Percentiles rank a stretch among this genome's conserved stretches.
phyloP scores from a whole-genome alignment of 805 yeast species.

The Metschnikowia chrysomelidarum region DNA sequence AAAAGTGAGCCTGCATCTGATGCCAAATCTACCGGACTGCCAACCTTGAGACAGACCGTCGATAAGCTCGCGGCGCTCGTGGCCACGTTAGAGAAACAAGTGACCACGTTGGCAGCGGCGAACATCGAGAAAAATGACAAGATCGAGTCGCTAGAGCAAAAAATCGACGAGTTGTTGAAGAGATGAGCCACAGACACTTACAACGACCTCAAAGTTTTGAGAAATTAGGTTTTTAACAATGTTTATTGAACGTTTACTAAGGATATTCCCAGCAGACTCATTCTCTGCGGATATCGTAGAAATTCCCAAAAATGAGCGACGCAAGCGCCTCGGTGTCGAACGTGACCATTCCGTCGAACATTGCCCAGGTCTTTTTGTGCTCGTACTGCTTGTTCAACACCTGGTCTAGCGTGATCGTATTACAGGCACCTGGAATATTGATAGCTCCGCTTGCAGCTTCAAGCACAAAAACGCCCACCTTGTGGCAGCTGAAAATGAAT shows the following conservation, averaged over 20 bases:
- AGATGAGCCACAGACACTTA: neutral
- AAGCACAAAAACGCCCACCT: constrained; percentile 66
- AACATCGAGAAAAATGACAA: constrained; percentile 66
- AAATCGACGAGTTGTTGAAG: constrained; percentile 49
- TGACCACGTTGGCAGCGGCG: constrained; percentile 48
- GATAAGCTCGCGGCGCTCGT: constrained; percentile 64
- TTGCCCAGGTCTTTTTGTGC: constrained; percentile 47
- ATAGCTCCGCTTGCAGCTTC: constrained; percentile 73
- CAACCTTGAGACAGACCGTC: constrained; percentile 69
- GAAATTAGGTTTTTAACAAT: neutral
- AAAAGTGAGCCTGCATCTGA: constrained; percentile 14
- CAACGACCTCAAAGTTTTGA: neutral
- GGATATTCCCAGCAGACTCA: constrained; percentile 9
- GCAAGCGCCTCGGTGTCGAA: constrained; percentile 69
- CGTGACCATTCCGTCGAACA: constrained; percentile 66
- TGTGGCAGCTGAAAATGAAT: constrained; percentile 73
- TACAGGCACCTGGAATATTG: constrained; percentile 60
- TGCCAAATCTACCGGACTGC: constrained; percentile 17
- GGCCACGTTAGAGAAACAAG: constrained; percentile 52
- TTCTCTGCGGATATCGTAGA: constrained; percentile 54
- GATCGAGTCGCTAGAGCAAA: constrained; percentile 55
- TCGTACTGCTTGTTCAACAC: constrained; percentile 74
- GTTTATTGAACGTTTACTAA: constrained; percentile 1
- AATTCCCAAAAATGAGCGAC: constrained; percentile 69
- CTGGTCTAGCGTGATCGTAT: constrained; percentile 64